Base-by-base conservation (phyloP, 2,329 filamentous ascomycete genomes). In the Sphaerulina populicola region DNA sequence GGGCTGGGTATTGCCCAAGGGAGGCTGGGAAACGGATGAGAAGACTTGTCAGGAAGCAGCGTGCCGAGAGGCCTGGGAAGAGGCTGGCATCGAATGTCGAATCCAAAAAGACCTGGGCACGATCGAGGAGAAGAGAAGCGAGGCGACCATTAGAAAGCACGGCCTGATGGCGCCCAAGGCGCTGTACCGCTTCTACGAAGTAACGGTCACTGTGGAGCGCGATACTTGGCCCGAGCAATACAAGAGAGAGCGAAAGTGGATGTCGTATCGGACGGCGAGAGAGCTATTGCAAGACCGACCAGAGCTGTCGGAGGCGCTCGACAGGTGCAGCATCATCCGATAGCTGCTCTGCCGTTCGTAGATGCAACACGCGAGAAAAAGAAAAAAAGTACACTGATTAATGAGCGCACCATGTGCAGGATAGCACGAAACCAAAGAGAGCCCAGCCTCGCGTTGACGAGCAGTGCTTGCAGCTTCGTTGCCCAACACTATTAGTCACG, bases 11-110 rank as follows among this genome's bases (percentile, higher is more conserved):
- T 77, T 98, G 53, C 93, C 93, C 54, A 98, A 98, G 70, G 93
- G 93, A 66, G 93, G 93, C 54, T 98, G 93, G 90, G 93, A 98
- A 71, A 85, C 82, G 31, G 93, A 98, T 70, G 93, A 98, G 72
- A 80, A 83, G 56, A 93, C 87, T 57, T 81, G 85, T 56, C 80
- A 91, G 68, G 87, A 93, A 51, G 93, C 93, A 50, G 81, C 81
- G 44, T 85, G 76, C 76, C 77, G 93, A 60, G 93, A 98, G 71
- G 93, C 93, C 55, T 97, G 93, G 93, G 93, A 97, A 74, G 93
- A 97, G 73, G 93, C 90, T 38, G 93, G 93, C 64, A 94, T 97
- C 64, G 77, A 86, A 63, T 86, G 91, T 70, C 84, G 80, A 53
- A 83, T 96, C 69, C 83, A 85, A 62, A 85, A 84, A 67, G 88